A percentile compares a stretch with the other conserved stretches of the same genome.
Conservation (phyloP, 208 protist genomes). For the Trypanosoma grayi region DNA sequence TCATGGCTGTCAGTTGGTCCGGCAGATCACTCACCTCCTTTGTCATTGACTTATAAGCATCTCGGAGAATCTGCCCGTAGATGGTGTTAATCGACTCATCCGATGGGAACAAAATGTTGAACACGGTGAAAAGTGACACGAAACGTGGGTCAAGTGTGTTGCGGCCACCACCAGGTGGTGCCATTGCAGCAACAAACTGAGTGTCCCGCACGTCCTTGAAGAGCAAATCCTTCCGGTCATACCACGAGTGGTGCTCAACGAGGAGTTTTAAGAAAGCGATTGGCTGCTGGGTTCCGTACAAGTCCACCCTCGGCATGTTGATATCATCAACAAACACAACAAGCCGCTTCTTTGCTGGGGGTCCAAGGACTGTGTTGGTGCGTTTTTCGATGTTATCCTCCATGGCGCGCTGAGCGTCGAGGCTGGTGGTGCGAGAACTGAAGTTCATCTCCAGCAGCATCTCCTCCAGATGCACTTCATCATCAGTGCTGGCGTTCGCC, state of each 20-base stretch:
- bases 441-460: constrained; percentile 97
- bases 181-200: constrained; percentile 97
- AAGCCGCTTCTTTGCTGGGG: constrained; percentile 95
- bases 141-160: constrained; percentile 98
- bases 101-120: constrained; percentile 97
- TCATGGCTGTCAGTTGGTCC: constrained; percentile 85
- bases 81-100: constrained; percentile 96
- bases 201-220: constrained; percentile 97
- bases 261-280: constrained; percentile 98
- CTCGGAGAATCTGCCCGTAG: constrained; percentile 94
- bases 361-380: constrained; percentile 94
- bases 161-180: constrained; percentile 95
- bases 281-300: constrained; percentile 98
- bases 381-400: constrained; percentile 98
- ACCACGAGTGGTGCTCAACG: constrained; percentile 95
- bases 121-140: constrained; percentile 96
- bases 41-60: constrained; percentile 82
- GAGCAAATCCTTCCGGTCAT: constrained; percentile 96
- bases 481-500: constrained; percentile 26
- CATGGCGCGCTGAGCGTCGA: constrained; percentile 96
- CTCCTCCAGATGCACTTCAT: constrained; percentile 83
- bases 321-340: constrained; percentile 98
- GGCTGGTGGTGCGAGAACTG: constrained; percentile 93
- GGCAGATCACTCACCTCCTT: constrained; percentile 42
- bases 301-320: constrained; percentile 98